Conservation (phyloP, 352 stramenopile species). For the Pythium grandisporangium region DNA sequence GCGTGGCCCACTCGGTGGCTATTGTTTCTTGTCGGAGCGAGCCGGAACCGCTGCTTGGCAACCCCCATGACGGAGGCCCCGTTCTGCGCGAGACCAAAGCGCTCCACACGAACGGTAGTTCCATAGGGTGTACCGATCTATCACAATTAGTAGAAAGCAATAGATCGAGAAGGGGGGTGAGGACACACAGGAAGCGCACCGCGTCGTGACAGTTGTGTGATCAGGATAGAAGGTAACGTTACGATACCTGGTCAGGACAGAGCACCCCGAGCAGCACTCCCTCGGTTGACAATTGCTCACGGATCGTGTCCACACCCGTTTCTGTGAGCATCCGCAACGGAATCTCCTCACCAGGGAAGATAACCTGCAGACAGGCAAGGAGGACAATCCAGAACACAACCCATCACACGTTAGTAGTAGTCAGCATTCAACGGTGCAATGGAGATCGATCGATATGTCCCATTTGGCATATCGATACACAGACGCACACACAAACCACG, state of each 20-base stretch:
- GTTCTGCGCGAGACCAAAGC: conserved; percentile 32
- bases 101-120: conserved; percentile 62
- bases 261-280: conserved; percentile 50
- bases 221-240: no score
- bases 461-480: neutral
- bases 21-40: conserved; percentile 19
- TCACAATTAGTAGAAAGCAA: neutral
- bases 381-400: no score
- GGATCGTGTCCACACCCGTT: conserved; percentile 33
- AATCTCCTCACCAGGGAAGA: conserved; percentile 75
- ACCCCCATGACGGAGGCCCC: conserved; percentile 40
- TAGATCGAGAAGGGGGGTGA: neutral
- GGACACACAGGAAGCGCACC: neutral
- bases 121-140: conserved; percentile 36
- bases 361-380: no score
- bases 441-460: no score
- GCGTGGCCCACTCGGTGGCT: conserved; percentile 9
- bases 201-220: no score
- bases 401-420: no score
- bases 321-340: conserved; percentile 67
- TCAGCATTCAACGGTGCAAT: no score
- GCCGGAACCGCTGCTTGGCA: conserved; percentile 60
- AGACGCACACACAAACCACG: neutral
- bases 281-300: conserved; percentile 29
- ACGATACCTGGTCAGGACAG: conserved; percentile 34